Conservation (phyloP, 2,329 filamentous ascomycete genomes). For the Acrocalymma vagum region DNA sequence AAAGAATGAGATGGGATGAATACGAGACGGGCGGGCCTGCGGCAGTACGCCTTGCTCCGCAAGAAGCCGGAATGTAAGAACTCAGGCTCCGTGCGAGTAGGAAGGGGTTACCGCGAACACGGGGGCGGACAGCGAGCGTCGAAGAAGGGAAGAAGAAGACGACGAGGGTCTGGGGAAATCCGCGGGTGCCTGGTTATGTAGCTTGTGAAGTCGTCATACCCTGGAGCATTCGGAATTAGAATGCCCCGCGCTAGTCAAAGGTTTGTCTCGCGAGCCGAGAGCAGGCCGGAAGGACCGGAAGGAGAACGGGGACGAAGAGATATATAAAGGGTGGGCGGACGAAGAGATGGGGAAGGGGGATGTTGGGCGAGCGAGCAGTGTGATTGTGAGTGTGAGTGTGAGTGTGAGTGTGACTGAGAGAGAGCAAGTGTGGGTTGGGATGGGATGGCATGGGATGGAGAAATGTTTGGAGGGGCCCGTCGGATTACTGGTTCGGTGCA, state of each 20-base stretch:
- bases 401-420: too few relatives aligned
- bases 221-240: slow-evolving; percentile 2
- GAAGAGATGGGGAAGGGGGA: background rate
- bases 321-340: background rate
- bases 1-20: slow-evolving; percentile 24
- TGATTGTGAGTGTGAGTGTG: too few relatives aligned
- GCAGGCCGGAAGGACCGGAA: slow-evolving; percentile 15
- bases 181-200: slow-evolving; percentile 10
- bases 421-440: too few relatives aligned
- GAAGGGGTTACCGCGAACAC: too few relatives aligned
- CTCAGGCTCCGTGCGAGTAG: too few relatives aligned
- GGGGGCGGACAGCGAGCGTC: slow-evolving; percentile 9
- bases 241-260: slow-evolving; percentile 17
- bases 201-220: slow-evolving; percentile 29
- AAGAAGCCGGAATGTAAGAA: too few relatives aligned
- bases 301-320: background rate
- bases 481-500: slow-evolving; percentile 6
- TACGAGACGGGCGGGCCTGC: too few relatives aligned
- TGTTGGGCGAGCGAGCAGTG: slow-evolving; percentile 10
- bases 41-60: too few relatives aligned
- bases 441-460: too few relatives aligned
- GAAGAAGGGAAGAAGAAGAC: too few relatives aligned
- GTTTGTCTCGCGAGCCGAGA: background rate
- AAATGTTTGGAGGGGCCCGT: too few relatives aligned
- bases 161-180: slow-evolving; percentile 4